Base-by-base conservation (phyloP, 768 basidiomycete species). In the Fomitopsis serialis region DNA sequence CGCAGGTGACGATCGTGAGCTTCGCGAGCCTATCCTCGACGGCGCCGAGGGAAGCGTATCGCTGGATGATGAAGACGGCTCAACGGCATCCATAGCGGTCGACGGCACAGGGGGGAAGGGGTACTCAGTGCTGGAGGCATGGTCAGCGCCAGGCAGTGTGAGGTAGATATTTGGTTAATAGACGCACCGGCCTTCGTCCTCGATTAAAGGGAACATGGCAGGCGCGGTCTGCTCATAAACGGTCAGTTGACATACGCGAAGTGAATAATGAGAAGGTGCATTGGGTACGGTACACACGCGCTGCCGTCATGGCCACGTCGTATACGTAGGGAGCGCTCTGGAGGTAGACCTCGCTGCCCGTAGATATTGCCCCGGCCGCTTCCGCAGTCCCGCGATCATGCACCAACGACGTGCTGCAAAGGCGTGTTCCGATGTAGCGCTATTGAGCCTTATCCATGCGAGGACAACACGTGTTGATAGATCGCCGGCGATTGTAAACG, bases 1-100 rank as follows among this genome's bases (percentile, higher is more conserved):
- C 55, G 59, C 29, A 24, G 25, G 27, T 53, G 57, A n/a, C 7
- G 44, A 45, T 45, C 27, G 44, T 13, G 44, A 24, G 44, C 44
- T 45, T 5, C 44, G 44, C 15, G 44, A 45, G 6, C 44, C 37
- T 40, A 40, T 40, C 4, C 37, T 5, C 21, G 44, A 45, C 8
- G 44, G 44, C 19, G 10, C 44, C 6, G 44, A 45, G 11, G 44
- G 44, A 15, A 45, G 44, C 19, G 44, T 45, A 19, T 45, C 44
- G 17, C 44, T 45, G 27, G 44, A 45, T 7, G 44, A 45, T 3
- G 44, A 45, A 9, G 44, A 45, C 21, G 44, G 44, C 21, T 45
- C 44, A 5, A 45, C 44, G 23, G 44, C 44, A 17, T 45, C 44
- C 44, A 23, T 45, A 19, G 37, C 13, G 19, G 37, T 19, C 37